Conservation (phyloP, 2,329 filamentous ascomycete genomes). For the Claviceps quebecensis region DNA sequence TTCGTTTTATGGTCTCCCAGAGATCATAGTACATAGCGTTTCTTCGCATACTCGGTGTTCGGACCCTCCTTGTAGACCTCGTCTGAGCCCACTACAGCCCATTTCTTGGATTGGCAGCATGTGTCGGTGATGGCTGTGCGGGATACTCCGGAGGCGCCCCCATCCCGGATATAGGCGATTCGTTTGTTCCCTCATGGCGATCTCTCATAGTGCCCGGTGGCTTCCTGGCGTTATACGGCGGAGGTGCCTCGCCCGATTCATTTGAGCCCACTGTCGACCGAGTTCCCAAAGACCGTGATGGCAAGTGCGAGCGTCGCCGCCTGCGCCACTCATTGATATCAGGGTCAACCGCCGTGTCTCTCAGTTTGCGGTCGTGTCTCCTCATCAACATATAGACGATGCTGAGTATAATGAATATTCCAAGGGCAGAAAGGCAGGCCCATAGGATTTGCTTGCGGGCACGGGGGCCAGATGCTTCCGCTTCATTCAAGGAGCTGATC, state of each 20-base stretch:
- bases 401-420: no score
- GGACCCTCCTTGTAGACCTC: no score
- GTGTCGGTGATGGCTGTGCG: slow-evolving; percentile 12
- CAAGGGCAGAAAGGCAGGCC: no score
- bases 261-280: slow-evolving; percentile 41
- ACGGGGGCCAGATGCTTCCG: no score
- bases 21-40: no score
- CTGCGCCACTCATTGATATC: not conserved
- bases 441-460: no score
- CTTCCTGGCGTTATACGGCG: slow-evolving; percentile 38
- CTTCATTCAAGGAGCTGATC: no score
- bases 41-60: no score
- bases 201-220: slow-evolving; percentile 4
- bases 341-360: not conserved
- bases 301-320: not conserved
- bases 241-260: slow-evolving; percentile 50
- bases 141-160: slow-evolving; percentile 19
- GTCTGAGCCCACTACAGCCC: slow-evolving; percentile 1
- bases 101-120: slow-evolving; percentile 8
- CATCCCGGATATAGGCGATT: slow-evolving; percentile 1
- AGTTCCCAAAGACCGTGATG: slow-evolving; percentile 7
- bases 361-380: not conserved
- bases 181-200: not conserved
- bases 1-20: no score
- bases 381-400: no score